Percentiles rank a stretch among this genome's conserved stretches.
These are phyloP conservation scores for Dothideomycetidae sp. DNA, from an alignment of 2,329 filamentous ascomycete genomes.

Conservation along the genomic window DNA sequence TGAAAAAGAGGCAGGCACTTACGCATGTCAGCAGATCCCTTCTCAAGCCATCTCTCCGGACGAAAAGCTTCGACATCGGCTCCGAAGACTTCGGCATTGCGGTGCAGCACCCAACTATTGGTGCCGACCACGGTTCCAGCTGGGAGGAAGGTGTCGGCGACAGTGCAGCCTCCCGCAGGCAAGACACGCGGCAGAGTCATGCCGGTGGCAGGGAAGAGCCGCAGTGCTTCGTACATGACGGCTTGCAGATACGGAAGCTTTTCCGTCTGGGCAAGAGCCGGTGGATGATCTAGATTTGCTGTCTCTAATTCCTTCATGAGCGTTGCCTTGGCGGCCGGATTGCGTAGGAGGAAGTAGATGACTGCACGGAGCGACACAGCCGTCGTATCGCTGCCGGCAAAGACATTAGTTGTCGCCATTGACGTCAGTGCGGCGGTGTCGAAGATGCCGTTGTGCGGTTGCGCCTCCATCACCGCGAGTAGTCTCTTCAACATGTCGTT, in stretches of 20 bases:
- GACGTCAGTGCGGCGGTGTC: constrained; percentile 24
- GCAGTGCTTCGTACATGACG: constrained; percentile 30
- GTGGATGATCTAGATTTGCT: constrained; percentile 19
- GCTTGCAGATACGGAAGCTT: constrained; percentile 29
- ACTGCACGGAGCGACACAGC: constrained; percentile 25
- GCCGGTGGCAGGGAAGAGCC: constrained; percentile 30
- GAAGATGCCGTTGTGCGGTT: constrained; percentile 24
- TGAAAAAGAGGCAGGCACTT: constrained; percentile 1
- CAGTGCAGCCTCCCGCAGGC: constrained; percentile 24
- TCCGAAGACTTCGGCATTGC: constrained; percentile 19
- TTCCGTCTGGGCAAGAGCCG: constrained; percentile 21
- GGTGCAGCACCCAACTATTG: constrained; percentile 23
- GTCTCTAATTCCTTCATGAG: constrained; percentile 25
- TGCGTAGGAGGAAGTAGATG: constrained; percentile 26
- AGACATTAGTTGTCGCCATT: constrained; percentile 27
- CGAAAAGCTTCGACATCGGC: constrained; percentile 21
- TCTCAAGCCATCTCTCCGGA: constrained; percentile 24
- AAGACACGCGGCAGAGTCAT: constrained; percentile 26
- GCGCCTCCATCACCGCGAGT: constrained; percentile 23
- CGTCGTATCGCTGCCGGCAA: constrained; percentile 32
- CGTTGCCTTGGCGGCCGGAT: constrained; percentile 18
- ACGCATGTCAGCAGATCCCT: constrained; percentile 15
- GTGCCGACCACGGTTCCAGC: constrained; percentile 19
- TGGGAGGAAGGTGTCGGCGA: constrained; percentile 23
- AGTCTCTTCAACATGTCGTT: constrained; percentile 28